Evolutionary conservation across 2,329 filamentous ascomycete species (phyloP).

Genomic region (Metarhizium album): DNA sequence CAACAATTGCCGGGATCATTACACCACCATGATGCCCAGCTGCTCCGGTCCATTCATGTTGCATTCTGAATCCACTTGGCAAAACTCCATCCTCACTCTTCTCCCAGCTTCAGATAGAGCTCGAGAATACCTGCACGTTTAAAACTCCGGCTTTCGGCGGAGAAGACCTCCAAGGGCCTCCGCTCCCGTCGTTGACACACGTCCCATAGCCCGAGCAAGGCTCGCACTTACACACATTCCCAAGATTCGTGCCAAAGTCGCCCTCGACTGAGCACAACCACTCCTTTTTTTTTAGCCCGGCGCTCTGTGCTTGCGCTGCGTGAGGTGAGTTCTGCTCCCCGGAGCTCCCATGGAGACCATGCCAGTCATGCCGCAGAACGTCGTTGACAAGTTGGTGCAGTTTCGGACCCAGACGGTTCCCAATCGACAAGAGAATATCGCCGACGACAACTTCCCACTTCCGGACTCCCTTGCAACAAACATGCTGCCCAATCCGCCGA

Average conservation of each 20-base stretch:
- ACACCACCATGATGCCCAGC: constrained; percentile 14
- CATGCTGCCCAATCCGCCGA: constrained; percentile 70
- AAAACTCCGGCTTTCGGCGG: constrained; percentile 8
- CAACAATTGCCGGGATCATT: constrained; percentile 19
- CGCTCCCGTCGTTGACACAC: constrained; percentile 11
- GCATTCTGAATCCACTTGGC: constrained; percentile 14
- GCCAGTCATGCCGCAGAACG: background rate
- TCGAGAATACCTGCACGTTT: constrained; percentile 1
- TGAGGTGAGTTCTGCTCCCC: constrained; percentile 60
- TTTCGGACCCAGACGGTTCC: constrained; percentile 38
- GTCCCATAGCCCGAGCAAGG: constrained; percentile 22
- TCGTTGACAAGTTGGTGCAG: constrained; percentile 12
- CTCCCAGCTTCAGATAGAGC: constrained; percentile 2
- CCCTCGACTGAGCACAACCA: constrained; percentile 38
- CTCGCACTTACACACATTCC: constrained; percentile 12
- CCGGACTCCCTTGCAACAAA: constrained; percentile 61
- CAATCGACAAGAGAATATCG: constrained; percentile 34
- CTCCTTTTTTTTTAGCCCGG: constrained; percentile 47
- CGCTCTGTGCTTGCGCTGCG: constrained; percentile 74
- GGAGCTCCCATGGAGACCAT: background rate
- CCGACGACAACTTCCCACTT: constrained; percentile 36
- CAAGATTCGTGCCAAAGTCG: constrained; percentile 23
- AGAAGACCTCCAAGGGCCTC: constrained; percentile 10
- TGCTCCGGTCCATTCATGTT: constrained; percentile 13
- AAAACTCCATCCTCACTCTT: constrained; percentile 9